These are phyloP conservation scores for Tricholomella constricta DNA, from an alignment of 768 basidiomycete genomes.

Conservation along the genomic window DNA sequence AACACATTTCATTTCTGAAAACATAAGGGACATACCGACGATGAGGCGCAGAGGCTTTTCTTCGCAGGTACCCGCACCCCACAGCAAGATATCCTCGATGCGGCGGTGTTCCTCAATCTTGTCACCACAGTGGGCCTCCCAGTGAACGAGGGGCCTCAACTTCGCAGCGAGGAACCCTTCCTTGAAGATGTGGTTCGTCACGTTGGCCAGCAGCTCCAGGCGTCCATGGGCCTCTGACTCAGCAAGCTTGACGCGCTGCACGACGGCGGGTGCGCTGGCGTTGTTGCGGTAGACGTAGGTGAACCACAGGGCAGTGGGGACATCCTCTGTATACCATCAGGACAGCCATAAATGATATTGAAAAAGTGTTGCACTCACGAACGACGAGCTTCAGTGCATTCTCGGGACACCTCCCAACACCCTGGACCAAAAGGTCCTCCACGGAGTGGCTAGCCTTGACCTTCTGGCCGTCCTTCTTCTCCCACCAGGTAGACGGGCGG, in stretches of 20 bases:
- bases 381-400: constrained; percentile 48
- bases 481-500: constrained; percentile 46
- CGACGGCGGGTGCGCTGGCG: constrained; percentile 29
- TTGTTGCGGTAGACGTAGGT: constrained; percentile 42
- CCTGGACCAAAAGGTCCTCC: constrained; percentile 37
- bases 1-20: neutral
- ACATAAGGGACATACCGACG: constrained; percentile 31
- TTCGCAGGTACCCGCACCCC: constrained; percentile 36
- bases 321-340: constrained; percentile 36
- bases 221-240: constrained; percentile 21
- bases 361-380: constrained; percentile 30
- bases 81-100: constrained; percentile 28
- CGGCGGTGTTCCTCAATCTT: constrained; percentile 26
- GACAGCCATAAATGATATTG: neutral
- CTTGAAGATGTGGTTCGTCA: constrained; percentile 50
- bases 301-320: constrained; percentile 44
- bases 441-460: constrained; percentile 37
- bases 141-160: constrained; percentile 40
- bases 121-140: constrained; percentile 41
- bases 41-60: constrained; percentile 37
- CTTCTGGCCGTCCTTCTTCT: constrained; percentile 38
- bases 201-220: constrained; percentile 43
- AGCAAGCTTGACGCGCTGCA: constrained; percentile 47
- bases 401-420: constrained; percentile 44
- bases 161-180: constrained; percentile 39